Conservation (phyloP, 768 basidiomycete genomes). For the Boletus sensibilis region DNA sequence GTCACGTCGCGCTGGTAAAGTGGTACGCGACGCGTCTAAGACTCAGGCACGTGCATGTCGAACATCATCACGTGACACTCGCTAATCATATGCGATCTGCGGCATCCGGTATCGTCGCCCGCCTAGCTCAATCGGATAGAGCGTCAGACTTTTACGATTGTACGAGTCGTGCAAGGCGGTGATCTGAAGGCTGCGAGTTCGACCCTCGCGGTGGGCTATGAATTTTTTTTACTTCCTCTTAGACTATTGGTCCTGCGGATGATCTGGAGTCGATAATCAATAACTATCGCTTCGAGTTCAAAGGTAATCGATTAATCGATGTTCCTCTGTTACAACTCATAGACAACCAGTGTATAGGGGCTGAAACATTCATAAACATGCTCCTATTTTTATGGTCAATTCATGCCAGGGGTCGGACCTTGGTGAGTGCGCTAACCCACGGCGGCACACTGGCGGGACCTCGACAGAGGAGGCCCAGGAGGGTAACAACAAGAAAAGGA, state of each 20-base stretch:
- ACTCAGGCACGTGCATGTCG: conserved; percentile 14
- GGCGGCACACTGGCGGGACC: neutral
- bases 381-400: neutral
- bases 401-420: neutral
- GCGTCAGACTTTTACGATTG: conserved; percentile 58
- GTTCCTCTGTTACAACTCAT: neutral
- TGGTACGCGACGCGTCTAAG: conserved; percentile 1
- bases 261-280: neutral
- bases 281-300: neutral
- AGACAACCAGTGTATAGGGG: neutral
- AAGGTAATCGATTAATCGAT: neutral
- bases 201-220: conserved; percentile 80
- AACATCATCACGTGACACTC: conserved; percentile 16
- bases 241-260: neutral
- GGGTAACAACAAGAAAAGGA: neutral
- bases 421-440: neutral
- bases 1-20: neutral
- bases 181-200: conserved; percentile 81
- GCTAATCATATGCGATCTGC: conserved; percentile 34
- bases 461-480: too few species aligned
- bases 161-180: conserved; percentile 39
- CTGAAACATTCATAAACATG: neutral
- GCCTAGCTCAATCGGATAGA: conserved; percentile 70
- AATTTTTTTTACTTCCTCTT: neutral
- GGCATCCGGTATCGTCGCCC: conserved; percentile 30